Base-by-base conservation (phyloP, 495 filamentous ascomycete genomes). In the Penicillium fimorum region DNA sequence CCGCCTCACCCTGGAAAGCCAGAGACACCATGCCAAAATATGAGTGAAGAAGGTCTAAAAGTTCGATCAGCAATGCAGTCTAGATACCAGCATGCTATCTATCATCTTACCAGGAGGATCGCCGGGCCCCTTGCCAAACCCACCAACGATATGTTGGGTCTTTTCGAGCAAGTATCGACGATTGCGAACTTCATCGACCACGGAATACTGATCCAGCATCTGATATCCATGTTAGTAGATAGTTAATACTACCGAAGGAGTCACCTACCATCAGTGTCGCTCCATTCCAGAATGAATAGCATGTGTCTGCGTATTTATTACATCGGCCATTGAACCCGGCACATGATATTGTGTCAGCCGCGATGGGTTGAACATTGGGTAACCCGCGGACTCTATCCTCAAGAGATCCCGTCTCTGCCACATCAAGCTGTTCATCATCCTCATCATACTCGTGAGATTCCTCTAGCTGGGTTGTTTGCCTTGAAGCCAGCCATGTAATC, bases 221-320 rank as follows among this genome's bases (percentile, higher is more conserved):
- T 89, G 55, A n/a, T 32, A 5, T 17, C 5, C 15, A 44, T 30
- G 47, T 69, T 41, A 68, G 51, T 45, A 24, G 48, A 17, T 22
- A 45, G 47, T 22, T 5, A 25, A 1, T 27, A 35, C 12, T 32
- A 12, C 1, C 18, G 8, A 41, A 15, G 7, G 25, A 32, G 44
- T 6, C 27, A 47, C 76, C 60, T 76, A 90, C 83, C 47, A 71
- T 74, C 7, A 97, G 70, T 6, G 90, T 83, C 11, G 82, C 92
- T 27, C 79, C 79, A 2, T 88, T 88, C 94, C 94, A 98, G 77
- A 91, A 98, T 6, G 82, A 84, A 70, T 98, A 97, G 71, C 94
- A 98, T 2, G 93, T 97, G 72, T 98, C 94, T 18, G 87, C 85
- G 12, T 83, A 69, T 66, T 98, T 98, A 74, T 96, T 96, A 57